Conservation (phyloP, 176 grass and related monocot genomes). For the Aegilops sharonensis region DNA sequence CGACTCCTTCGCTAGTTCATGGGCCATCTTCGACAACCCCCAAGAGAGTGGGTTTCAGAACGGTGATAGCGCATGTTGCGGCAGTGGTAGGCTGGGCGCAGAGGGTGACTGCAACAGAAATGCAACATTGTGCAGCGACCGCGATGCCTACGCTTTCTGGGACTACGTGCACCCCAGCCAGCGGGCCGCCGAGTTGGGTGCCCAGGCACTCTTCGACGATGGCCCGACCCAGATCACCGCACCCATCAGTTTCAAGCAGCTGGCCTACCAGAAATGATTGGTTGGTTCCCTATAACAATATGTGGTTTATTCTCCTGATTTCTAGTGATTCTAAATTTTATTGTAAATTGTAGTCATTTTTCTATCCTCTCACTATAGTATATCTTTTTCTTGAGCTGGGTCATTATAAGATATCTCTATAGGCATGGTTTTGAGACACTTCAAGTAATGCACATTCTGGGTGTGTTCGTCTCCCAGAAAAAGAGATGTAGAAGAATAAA, state of each 20-base stretch:
- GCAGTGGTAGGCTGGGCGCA: conserved; percentile 7
- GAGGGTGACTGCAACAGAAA: not conserved
- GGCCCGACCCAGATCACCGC: not conserved
- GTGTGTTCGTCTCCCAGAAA: too few relatives aligned
- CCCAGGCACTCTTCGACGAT: not conserved
- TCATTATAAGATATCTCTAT: too few relatives aligned
- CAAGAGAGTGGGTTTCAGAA: not conserved
- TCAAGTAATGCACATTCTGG: too few relatives aligned
- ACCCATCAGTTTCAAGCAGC: conserved; percentile 37
- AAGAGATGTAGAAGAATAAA: too few relatives aligned
- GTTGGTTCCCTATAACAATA: not conserved
- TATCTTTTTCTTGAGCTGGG: too few relatives aligned
- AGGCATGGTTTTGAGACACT: too few relatives aligned
- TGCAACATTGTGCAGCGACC: not conserved
- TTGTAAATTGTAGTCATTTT: too few relatives aligned
- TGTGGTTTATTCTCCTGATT: too few relatives aligned
- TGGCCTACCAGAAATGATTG: not conserved
- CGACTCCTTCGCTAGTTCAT: not conserved
- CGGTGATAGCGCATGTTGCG: conserved; percentile 30
- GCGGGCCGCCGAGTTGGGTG: not conserved
- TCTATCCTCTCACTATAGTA: too few relatives aligned
- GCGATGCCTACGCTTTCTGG: conserved; percentile 33
- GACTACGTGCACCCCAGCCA: conserved; percentile 33
- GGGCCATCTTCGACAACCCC: not conserved
- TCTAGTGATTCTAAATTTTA: too few relatives aligned